phyloP scores from a whole-genome alignment of 768 basidiomycete genomes.

The Cystobasidium ongulense region DNA sequence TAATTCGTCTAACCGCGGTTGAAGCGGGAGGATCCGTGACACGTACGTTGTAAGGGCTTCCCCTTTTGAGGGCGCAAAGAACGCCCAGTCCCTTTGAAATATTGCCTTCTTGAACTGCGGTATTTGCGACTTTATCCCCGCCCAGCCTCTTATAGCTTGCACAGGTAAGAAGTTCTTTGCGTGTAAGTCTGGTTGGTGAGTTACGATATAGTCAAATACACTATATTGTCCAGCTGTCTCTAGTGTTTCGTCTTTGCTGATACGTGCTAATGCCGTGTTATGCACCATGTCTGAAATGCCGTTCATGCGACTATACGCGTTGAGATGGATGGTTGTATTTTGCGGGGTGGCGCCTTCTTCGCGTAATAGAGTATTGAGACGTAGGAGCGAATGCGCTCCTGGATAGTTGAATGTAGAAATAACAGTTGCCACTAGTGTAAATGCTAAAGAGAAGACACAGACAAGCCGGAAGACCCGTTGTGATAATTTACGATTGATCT shows the following conservation, averaged over 20 bases:
- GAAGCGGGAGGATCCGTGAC: background rate
- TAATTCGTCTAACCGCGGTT: conserved; percentile 2
- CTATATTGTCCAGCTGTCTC: conserved; percentile 36
- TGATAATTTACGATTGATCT: background rate
- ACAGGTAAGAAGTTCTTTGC: conserved; percentile 37
- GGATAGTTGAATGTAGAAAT: conserved; percentile 77
- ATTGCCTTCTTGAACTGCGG: background rate
- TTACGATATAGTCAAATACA: conserved; percentile 19
- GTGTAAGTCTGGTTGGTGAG: background rate
- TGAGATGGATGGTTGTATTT: conserved; percentile 58
- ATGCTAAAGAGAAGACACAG: conserved; percentile 52
- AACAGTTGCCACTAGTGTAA: conserved; percentile 53
- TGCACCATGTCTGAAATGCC: conserved; percentile 79
- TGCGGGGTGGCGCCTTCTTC: background rate
- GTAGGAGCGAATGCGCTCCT: conserved; percentile 64
- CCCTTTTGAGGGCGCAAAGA: background rate
- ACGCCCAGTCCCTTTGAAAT: background rate
- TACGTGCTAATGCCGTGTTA: conserved; percentile 52
- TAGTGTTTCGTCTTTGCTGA: conserved; percentile 63
- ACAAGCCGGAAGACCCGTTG: conserved; percentile 49
- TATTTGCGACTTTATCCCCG: conserved; percentile 28
- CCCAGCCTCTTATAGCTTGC: conserved; percentile 35
- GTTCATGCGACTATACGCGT: conserved; percentile 76
- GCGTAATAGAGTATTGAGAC: conserved; percentile 52
- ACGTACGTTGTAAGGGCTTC: background rate